A percentile compares a stretch with the other conserved stretches of the same genome.
These are phyloP conservation scores for Boletus rubescentipes DNA, from an alignment of 768 basidiomycete genomes.

Conservation along the genomic window DNA sequence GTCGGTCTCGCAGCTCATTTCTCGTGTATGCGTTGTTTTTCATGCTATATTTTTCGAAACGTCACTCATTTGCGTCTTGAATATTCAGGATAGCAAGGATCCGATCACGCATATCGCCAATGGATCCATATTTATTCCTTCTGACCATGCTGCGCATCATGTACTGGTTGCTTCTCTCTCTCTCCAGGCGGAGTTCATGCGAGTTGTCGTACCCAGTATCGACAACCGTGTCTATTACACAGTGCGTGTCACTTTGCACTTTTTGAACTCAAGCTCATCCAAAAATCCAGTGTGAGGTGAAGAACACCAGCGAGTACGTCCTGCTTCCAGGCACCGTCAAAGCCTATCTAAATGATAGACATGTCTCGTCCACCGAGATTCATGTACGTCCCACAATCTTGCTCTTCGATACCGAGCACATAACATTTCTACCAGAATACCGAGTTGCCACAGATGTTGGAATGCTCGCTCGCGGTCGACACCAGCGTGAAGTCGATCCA, in stretches of 20 bases:
- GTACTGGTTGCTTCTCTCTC: conserved; percentile 23
- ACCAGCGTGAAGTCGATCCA: conserved; percentile 14
- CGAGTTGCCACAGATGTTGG: conserved; percentile 16
- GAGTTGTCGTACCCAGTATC: conserved; percentile 21
- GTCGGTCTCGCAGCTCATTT: conserved; percentile 12
- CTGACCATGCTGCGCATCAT: conserved; percentile 12
- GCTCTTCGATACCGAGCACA: not conserved
- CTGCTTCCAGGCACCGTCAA: conserved; percentile 30
- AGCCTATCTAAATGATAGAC: conserved; percentile 27
- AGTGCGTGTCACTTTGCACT: not conserved
- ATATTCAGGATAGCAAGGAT: conserved; percentile 15
- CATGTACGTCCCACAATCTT: conserved; percentile 12
- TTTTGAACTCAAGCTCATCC: not conserved
- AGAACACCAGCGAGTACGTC: conserved; percentile 26
- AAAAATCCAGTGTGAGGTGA: conserved; percentile 21
- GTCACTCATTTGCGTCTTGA: not conserved
- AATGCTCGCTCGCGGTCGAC: conserved; percentile 23
- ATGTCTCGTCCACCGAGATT: conserved; percentile 27
- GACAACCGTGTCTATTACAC: conserved; percentile 22
- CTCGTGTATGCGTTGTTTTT: conserved; percentile 1
- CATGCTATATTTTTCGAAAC: not conserved
- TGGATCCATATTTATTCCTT: conserved; percentile 16
- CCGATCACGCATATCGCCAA: conserved; percentile 19
- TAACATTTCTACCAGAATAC: conserved; percentile 4
- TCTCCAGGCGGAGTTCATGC: conserved; percentile 22